These are phyloP conservation scores for Davidsoniella eucalypti DNA, from an alignment of 2,329 filamentous ascomycete genomes.

Conservation along the genomic window DNA sequence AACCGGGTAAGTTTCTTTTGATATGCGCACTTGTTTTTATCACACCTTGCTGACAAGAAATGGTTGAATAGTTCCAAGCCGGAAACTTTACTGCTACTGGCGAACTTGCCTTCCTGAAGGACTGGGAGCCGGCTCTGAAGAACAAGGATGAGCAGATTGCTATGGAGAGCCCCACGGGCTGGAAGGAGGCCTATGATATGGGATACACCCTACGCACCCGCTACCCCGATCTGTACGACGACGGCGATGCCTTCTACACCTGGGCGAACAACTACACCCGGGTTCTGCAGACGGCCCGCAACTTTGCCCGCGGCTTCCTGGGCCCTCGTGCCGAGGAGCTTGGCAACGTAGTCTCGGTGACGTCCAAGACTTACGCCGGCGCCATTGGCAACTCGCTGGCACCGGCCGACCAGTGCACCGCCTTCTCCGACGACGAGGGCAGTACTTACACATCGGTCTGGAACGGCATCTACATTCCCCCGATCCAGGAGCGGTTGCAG, in stretches of 20 bases:
- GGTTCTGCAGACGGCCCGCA: slow-evolving; percentile 43
- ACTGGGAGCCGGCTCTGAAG: slow-evolving; percentile 41
- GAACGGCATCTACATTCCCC: slow-evolving; percentile 35
- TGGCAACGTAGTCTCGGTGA: slow-evolving; percentile 41
- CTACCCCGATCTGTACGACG: slow-evolving; percentile 32
- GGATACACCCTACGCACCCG: slow-evolving; percentile 34
- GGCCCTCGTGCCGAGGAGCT: slow-evolving; percentile 35
- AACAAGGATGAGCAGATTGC: slow-evolving; percentile 38
- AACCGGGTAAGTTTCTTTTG: slow-evolving; percentile 21
- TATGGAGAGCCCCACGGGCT: slow-evolving; percentile 43
- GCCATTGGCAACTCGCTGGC: slow-evolving; percentile 46
- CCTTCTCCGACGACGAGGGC: slow-evolving; percentile 37
- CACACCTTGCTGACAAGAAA: background rate
- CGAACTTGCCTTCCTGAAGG: slow-evolving; percentile 36
- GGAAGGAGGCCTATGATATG: slow-evolving; percentile 42
- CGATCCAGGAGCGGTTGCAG: slow-evolving; percentile 37
- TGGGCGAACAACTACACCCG: slow-evolving; percentile 52
- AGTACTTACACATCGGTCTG: slow-evolving; percentile 29
- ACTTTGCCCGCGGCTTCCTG: slow-evolving; percentile 45
- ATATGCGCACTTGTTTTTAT: background rate
- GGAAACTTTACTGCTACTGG: slow-evolving; percentile 36
- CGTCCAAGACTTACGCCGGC: slow-evolving; percentile 31
- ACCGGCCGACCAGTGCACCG: slow-evolving; percentile 45
- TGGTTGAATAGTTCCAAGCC: slow-evolving; percentile 29
- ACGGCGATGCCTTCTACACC: slow-evolving; percentile 35